Evolutionary conservation across 164 flowering plant genomes (phyloP), one percentile per base, ranked within the genome.

Genomic region (Buxus sempervirens): DNA sequence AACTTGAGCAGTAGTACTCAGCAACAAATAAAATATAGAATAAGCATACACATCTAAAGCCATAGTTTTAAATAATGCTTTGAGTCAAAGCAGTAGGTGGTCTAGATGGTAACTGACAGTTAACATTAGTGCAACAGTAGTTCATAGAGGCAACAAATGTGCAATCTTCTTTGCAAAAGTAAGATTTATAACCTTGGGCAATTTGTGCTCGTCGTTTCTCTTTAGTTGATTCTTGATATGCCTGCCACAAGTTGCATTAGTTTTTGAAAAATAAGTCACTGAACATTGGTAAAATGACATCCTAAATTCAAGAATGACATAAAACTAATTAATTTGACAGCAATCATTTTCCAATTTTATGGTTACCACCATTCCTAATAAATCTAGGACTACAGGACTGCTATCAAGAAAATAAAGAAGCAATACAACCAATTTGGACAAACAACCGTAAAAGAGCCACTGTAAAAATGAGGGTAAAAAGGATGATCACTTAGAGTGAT

Each of bases 161-260:
- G 1, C 19, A 45, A 64, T 18, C 54, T 22, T n/a, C 6, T 7
- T 36, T 38, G 23, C 25, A 4, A 15, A 21, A 25, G n/a, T 9
- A n/a, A 26, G 61, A 64, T 65, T 28, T 38, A 58, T 63, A 73
- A 92, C 99, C 99, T 93, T 96, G 99, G 53, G 98, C 97, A 80
- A 96, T 96, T 79, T 90, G 98, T 25, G 97, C 88, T 68, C 99
- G 93, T 12, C 97, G 85, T 73, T 84, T 96, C 80, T 96, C 99
- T 81, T 96, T 96, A 15, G 98, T 86, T 59, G 90, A 82, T 26
- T 96, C 99, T 82, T 90, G 95, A 81, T 93, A 96, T 61, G 94
- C 99, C 99, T 96, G 84, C 42, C 49, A 64, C 21, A 42, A 24
- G 64, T 51, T 27, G 14, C 9, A 64, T 24, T 2, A 13, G 18